phyloP scores from a whole-genome alignment of 129 eudicot species.

The Escallonia rubra region DNA sequence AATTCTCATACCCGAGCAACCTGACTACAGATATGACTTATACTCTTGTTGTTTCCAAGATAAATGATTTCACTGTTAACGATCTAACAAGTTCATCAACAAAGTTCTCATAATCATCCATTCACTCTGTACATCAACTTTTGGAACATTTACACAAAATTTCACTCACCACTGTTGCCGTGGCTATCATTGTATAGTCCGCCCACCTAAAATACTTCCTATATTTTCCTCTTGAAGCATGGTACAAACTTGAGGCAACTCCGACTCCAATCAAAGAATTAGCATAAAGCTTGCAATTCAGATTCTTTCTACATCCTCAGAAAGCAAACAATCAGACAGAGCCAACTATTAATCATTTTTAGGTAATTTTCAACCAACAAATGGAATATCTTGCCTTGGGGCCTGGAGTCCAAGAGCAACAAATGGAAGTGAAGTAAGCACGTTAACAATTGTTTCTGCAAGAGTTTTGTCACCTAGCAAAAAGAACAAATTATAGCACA shows the following conservation, averaged over 20 bases:
- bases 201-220: constrained; percentile 94
- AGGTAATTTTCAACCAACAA: background rate
- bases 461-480: constrained; percentile 58
- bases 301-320: constrained; percentile 68
- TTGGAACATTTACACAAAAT: background rate
- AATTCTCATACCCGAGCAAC: no score
- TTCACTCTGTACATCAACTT: background rate
- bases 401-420: constrained; percentile 79
- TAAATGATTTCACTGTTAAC: no score
- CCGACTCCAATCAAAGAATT: constrained; percentile 98
- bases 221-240: constrained; percentile 79
- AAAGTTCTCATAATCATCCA: no score
- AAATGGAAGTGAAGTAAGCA: constrained; percentile 90
- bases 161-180: constrained; percentile 82
- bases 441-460: constrained; percentile 77
- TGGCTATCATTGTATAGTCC: constrained; percentile 94
- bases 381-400: constrained; percentile 53
- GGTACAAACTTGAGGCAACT: constrained; percentile 84
- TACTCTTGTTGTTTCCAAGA: no score
- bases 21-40: no score
- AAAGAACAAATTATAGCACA: background rate
- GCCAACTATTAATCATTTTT: constrained; percentile 3
- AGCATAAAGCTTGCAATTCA: constrained; percentile 79
- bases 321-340: background rate
- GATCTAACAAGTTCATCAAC: no score